Conservation (phyloP, 2,329 filamentous ascomycete genomes). For the Seiridium unicorne region DNA sequence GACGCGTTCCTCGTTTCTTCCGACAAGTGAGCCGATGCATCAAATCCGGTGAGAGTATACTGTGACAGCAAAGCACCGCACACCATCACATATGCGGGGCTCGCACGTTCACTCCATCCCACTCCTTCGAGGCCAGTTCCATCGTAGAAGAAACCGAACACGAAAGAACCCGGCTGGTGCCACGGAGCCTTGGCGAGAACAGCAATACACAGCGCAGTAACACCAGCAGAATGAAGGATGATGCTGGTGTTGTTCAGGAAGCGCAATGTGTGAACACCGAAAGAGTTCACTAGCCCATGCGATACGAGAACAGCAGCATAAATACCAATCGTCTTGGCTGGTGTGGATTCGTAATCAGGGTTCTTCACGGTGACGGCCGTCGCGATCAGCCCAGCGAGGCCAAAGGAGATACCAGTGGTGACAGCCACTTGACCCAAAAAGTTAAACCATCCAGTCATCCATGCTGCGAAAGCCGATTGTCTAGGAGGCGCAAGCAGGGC, state of each 20-base stretch:
- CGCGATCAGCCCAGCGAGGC: conserved; percentile 35
- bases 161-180: conserved; percentile 52
- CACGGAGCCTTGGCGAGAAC: conserved; percentile 56
- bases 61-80: conserved; percentile 54
- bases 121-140: conserved; percentile 44
- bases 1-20: conserved; percentile 57
- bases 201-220: conserved; percentile 51
- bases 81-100: conserved; percentile 51
- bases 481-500: conserved; percentile 51
- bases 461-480: conserved; percentile 35
- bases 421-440: conserved; percentile 40
- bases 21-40: conserved; percentile 54
- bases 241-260: conserved; percentile 59
- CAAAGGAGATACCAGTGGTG: conserved; percentile 40
- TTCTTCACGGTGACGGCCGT: conserved; percentile 35
- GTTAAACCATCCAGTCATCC: conserved; percentile 42
- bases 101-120: conserved; percentile 53
- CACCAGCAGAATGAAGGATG: conserved; percentile 50
- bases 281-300: conserved; percentile 55
- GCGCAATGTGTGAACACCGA: conserved; percentile 53
- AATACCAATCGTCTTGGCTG: conserved; percentile 54
- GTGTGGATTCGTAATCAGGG: conserved; percentile 35
- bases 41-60: conserved; percentile 46
- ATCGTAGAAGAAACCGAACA: conserved; percentile 53
- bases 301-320: conserved; percentile 55